Conservation (phyloP, 805 yeast species). For the Pichia nakasei region DNA sequence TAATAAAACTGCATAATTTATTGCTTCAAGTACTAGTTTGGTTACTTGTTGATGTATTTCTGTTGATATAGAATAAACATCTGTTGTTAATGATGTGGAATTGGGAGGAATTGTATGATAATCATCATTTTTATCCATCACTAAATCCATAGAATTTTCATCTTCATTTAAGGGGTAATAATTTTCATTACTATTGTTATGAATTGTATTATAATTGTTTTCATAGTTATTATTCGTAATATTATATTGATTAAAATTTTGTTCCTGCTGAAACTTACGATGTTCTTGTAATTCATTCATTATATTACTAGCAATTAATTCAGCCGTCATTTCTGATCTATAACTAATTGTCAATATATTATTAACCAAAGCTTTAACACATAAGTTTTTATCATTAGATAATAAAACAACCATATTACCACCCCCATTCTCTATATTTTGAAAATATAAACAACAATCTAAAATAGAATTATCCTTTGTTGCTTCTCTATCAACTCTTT, state of each 20-base stretch:
- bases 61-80: neutral
- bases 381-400: slow-evolving; percentile 79
- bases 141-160: slow-evolving; percentile 13
- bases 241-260: neutral
- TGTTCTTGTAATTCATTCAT: slow-evolving; percentile 23
- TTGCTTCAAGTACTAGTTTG: slow-evolving; percentile 33
- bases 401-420: slow-evolving; percentile 45
- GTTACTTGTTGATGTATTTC: slow-evolving; percentile 33
- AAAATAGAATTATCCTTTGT: slow-evolving; percentile 73
- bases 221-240: neutral
- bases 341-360: slow-evolving; percentile 55
- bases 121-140: slow-evolving; percentile 3
- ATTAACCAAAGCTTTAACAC: slow-evolving; percentile 66
- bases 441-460: slow-evolving; percentile 71
- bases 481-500: slow-evolving; percentile 38
- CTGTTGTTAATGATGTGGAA: too few species aligned
- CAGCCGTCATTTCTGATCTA: slow-evolving; percentile 36
- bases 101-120: neutral
- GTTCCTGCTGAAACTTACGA: neutral
- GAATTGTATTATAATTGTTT: too few species aligned
- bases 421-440: slow-evolving; percentile 23
- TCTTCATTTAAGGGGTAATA: neutral
- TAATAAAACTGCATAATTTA: slow-evolving; percentile 41
- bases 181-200: too few species aligned
- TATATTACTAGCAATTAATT: slow-evolving; percentile 33